These are phyloP conservation scores for Asterochloris erici DNA, from an alignment of 139 green algal genomes.

Conservation along the genomic window DNA sequence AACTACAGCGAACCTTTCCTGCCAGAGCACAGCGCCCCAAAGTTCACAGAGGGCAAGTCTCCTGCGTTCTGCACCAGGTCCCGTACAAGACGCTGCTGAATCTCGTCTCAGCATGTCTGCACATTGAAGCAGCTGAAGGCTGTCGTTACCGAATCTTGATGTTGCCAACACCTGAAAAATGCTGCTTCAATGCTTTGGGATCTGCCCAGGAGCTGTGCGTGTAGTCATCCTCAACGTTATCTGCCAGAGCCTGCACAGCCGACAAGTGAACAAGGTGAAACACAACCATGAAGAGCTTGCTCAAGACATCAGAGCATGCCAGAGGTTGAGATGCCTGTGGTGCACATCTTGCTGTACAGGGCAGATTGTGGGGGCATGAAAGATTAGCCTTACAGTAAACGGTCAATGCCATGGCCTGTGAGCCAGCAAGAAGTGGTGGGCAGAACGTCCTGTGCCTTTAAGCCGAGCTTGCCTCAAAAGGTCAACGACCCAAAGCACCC, in stretches of 20 bases:
- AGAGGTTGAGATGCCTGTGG: background rate
- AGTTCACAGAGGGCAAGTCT: background rate
- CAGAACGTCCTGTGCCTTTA: no score
- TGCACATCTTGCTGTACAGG: background rate
- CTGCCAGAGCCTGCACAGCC: constrained; percentile 4
- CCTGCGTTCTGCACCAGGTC: no score
- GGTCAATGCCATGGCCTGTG: background rate
- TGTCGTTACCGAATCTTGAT: constrained; percentile 4
- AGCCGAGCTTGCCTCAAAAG: background rate
- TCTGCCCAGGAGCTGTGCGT: constrained; percentile 68
- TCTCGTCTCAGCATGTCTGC: no score
- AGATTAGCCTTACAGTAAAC: background rate
- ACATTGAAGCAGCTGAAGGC: no score
- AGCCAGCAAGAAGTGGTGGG: background rate
- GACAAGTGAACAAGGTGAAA: background rate
- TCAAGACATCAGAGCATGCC: background rate
- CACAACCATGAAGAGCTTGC: background rate
- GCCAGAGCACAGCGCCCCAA: background rate
- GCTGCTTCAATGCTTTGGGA: constrained; percentile 62
- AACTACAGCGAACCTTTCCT: constrained; percentile 11
- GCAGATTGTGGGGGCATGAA: background rate
- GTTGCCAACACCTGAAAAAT: constrained; percentile 16
- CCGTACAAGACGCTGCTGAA: no score
- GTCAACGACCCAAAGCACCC: background rate
- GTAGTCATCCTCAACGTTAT: constrained; percentile 49